Conservation (phyloP, 495 filamentous ascomycete genomes). For the Hypomontagnella submonticulosa region DNA sequence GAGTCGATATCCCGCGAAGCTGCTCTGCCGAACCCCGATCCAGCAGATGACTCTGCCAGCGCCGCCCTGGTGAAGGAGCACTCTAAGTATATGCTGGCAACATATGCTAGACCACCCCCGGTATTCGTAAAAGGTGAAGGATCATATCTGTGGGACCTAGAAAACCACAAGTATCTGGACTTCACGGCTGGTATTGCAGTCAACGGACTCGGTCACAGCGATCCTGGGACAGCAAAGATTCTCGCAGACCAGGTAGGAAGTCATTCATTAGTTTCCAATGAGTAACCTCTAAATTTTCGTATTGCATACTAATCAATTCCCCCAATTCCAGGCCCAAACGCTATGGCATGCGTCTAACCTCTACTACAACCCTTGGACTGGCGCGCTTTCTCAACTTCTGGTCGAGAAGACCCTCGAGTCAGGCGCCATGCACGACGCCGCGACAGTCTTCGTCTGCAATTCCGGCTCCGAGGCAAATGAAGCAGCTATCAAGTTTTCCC, state of each 20-base stretch:
- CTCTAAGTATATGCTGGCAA: constrained; percentile 89
- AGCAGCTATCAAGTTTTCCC: constrained; percentile 94
- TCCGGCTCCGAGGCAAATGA: constrained; percentile 96
- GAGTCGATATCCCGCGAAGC: constrained; percentile 61
- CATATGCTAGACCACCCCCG: constrained; percentile 89
- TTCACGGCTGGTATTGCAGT: constrained; percentile 97
- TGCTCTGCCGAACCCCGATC: constrained; percentile 78
- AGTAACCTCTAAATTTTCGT: not conserved
- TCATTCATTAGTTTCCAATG: not conserved
- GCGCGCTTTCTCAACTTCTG: constrained; percentile 85
- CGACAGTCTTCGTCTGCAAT: constrained; percentile 93
- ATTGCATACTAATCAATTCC: constrained; percentile 11
- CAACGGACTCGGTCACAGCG: constrained; percentile 88
- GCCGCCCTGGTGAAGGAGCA: constrained; percentile 77
- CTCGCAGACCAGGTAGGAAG: constrained; percentile 77
- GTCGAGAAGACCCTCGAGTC: constrained; percentile 77
- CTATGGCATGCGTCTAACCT: constrained; percentile 93
- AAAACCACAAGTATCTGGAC: constrained; percentile 89
- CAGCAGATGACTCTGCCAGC: constrained; percentile 78
- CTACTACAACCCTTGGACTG: constrained; percentile 95
- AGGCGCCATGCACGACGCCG: constrained; percentile 82
- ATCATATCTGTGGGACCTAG: constrained; percentile 88
- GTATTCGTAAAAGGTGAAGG: constrained; percentile 90
- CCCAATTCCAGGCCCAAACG: constrained; percentile 68
- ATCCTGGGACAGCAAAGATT: constrained; percentile 71